Evolutionary conservation across 2,329 filamentous ascomycete genomes (phyloP).

Genomic region (Colletotrichum nymphaeae): DNA sequence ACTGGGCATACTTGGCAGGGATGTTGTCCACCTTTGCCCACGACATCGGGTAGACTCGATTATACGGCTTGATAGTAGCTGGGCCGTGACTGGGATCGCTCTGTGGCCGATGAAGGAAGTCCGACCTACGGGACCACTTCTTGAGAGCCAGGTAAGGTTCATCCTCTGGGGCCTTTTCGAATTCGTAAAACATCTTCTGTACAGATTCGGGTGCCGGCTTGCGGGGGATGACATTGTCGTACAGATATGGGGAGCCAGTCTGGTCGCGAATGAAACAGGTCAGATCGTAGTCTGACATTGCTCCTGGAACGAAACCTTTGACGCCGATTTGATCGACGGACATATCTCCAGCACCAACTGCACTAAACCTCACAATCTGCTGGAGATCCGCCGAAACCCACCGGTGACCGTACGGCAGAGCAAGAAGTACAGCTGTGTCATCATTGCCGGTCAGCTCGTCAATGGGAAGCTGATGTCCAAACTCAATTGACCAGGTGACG

Average conservation of each 20-base stretch:
- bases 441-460: constrained; percentile 44
- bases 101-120: constrained; percentile 64
- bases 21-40: constrained; percentile 63
- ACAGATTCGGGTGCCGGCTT: constrained; percentile 58
- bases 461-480: constrained; percentile 38
- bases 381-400: constrained; percentile 51
- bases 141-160: constrained; percentile 60
- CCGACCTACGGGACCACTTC: constrained; percentile 65
- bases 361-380: constrained; percentile 57
- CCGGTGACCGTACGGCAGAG: constrained; percentile 61
- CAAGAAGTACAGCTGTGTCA: constrained; percentile 58
- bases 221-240: constrained; percentile 50
- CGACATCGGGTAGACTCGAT: constrained; percentile 55
- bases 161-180: constrained; percentile 52
- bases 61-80: constrained; percentile 54
- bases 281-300: constrained; percentile 37
- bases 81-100: constrained; percentile 25
- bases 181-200: constrained; percentile 46
- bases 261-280: constrained; percentile 54
- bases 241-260: constrained; percentile 52
- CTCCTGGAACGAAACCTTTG: constrained; percentile 39
- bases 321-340: constrained; percentile 46
- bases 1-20: constrained; percentile 55
- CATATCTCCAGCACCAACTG: constrained; percentile 40
- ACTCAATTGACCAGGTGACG: constrained; percentile 50